Evolutionary conservation across 148 eudicot genomes (phyloP), one percentile per base, ranked within the genome.

Genomic region (Spergularia bocconei): DNA sequence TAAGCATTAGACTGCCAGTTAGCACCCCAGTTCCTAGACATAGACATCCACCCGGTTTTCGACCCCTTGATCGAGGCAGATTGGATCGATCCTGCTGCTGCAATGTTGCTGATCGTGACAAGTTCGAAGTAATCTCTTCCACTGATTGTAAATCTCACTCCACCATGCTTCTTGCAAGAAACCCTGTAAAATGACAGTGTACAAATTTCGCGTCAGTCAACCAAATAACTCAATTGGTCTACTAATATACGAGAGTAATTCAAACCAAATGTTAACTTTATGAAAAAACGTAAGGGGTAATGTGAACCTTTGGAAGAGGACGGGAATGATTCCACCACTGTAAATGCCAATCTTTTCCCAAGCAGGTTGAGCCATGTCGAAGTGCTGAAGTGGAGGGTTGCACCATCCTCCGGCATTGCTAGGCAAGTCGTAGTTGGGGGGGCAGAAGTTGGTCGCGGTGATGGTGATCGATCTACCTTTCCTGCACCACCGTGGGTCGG

Each of bases 321-420:
- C 96, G 17, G 98, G 98, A 33, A 92, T 82, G 50, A 94, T 92
- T 38, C 98, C 96, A 21, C 92, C 98, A 9, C 79, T 80, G 64
- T 88, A 94, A 69, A 94, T 88, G 13, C 88, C 98, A 47, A 94
- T 94, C 80, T 92, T 89, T 54, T 92, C 93, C 98, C 98, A 94
- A 60, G 98, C 93, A 2, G 98, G 98, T 50, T 92, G 93, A 60
- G 98, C 92, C 98, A 94, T 94, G 82, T 94, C 98, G 55, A 94
- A 94, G 77, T 94, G 97, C 58, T 89, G 87, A 20, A 86, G 88
- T n/a, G 97, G 97, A 1, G 98, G 98, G 72, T 94, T 94, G 75
- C 98, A 94, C 98, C 98, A 94, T 3, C 98, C 98, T 14, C 96
- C 97, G 7, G 67, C 79, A 71, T 88, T 68, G 59, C 77, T 93